Evolutionary conservation across 441 rosid species (phyloP), one percentile per base, ranked within the genome.

Genomic region (Brassica hybrid): DNA sequence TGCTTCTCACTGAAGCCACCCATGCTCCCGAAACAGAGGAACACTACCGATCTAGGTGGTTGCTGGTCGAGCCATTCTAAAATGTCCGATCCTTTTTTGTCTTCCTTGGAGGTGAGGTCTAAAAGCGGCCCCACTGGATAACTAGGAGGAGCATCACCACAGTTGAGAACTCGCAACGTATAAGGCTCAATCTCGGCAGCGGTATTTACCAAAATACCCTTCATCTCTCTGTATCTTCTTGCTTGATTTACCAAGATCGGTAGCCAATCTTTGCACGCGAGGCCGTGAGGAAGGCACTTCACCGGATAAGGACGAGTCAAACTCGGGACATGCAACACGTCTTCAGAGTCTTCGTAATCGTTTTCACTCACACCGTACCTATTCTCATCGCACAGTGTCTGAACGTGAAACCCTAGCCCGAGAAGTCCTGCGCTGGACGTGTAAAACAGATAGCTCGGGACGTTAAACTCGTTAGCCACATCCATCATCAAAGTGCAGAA

Each of bases 11-110:
- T 30, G 11, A 90, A 83, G 18, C 87, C 60, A 54, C 93, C 93
- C 82, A 8, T 36, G 82, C 90, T 88, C 77, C 95, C 93, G 48
- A 89, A 91, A 59, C 93, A 89, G 30, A 90, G 73, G 76, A 87
- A 90, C 64, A 86, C 84, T 0, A 88, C 92, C 5, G 93, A 87
- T 10, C 67, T 67, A 0, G 68, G 65, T 0, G 90, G 86, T 27
- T 89, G 93, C 36, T 73, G 64, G 64, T 89, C 89, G 2, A 91
- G 87, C 93, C 96, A 91, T 0, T 54, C 18, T 4, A 72, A 30
- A 45, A 61, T 61, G 27, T 72, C 68, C 23, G 67, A 85, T 25
- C 48, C 88, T 74, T 77, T 56, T 12, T 56, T 67, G 38, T 45
- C 30, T 25, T 32, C 48, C 58, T 52, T 52, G 58, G 21, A 52